Evolutionary conservation across 2,329 filamentous ascomycete species (phyloP).

Genomic region (Penicillium sclerotigenum): DNA sequence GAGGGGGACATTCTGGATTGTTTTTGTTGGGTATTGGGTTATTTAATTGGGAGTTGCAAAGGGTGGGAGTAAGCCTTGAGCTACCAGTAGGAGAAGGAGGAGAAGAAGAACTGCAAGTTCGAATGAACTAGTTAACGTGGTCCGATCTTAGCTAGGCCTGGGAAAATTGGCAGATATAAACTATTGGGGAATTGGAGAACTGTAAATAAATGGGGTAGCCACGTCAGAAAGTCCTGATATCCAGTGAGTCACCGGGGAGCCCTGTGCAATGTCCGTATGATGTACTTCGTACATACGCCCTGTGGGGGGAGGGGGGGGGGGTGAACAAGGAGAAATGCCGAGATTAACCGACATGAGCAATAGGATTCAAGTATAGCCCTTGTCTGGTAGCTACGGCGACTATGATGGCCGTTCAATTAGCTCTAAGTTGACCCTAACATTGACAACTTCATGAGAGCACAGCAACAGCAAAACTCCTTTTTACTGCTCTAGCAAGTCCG

Average conservation of each 20-base stretch:
- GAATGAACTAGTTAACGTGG: not conserved
- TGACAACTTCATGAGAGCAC: not conserved
- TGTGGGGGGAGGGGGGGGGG: not conserved
- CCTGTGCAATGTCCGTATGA: not conserved
- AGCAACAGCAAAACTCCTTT: not conserved
- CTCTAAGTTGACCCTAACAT: not conserved
- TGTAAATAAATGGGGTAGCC: not conserved
- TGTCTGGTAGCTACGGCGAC: not conserved
- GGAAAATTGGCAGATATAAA: not conserved
- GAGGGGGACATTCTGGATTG: slow-evolving; percentile 13
- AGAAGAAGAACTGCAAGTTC: too few species aligned
- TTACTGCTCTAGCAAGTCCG: slow-evolving; percentile 28
- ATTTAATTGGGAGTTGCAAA: not conserved
- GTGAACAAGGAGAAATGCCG: not conserved
- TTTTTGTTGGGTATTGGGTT: not conserved
- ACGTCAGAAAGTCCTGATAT: not conserved
- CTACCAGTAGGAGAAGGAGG: too few species aligned
- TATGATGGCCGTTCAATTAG: not conserved
- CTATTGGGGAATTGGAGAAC: too few species aligned
- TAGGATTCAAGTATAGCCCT: not conserved
- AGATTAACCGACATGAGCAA: not conserved
- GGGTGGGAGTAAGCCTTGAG: not conserved
- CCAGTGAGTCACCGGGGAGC: not conserved
- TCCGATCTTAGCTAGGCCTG: not conserved
- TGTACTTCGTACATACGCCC: not conserved